These are phyloP conservation scores for Crassisporium funariophilum DNA, from an alignment of 768 basidiomycete species.

Conservation along the genomic window DNA sequence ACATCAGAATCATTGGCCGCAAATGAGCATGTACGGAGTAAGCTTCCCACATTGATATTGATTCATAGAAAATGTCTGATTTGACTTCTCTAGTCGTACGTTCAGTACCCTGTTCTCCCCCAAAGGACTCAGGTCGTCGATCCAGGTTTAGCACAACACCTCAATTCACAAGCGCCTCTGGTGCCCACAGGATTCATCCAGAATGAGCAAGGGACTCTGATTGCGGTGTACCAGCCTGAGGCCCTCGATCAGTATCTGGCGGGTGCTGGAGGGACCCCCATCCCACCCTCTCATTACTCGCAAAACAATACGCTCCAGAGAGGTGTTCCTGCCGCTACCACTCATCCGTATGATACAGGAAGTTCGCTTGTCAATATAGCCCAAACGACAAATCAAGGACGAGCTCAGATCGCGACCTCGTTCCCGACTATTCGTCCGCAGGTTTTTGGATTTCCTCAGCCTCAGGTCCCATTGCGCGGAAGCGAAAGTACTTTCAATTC, in stretches of 20 bases:
- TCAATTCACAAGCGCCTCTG: constrained; percentile 53
- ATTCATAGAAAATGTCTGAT: constrained; percentile 2
- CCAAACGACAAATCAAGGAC: constrained; percentile 4
- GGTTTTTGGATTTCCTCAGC: constrained; percentile 5
- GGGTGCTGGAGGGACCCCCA: constrained; percentile 32
- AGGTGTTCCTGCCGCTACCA: constrained; percentile 18
- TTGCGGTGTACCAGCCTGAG: constrained; percentile 71
- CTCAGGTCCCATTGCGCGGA: constrained; percentile 12
- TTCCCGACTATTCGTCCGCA: constrained; percentile 15
- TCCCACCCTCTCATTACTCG: constrained; percentile 13
- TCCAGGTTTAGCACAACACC: constrained; percentile 25
- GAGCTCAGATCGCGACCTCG: constrained; percentile 6
- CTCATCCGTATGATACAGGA: constrained; percentile 18
- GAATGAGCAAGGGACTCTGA: constrained; percentile 70
- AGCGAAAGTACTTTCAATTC: constrained; percentile 11
- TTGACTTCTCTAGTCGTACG: constrained; percentile 40
- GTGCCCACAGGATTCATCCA: constrained; percentile 71
- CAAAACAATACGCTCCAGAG: constrained; percentile 15
- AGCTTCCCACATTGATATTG: constrained; percentile 15
- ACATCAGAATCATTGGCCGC: constrained; percentile 38
- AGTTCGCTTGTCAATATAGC: constrained; percentile 1
- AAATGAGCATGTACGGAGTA: constrained; percentile 50
- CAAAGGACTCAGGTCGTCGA: constrained; percentile 35
- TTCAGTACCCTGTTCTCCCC: constrained; percentile 48
- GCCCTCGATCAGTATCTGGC: constrained; percentile 72